A percentile compares a stretch with the other conserved stretches of the same genome.
Conservation (phyloP, 495 filamentous ascomycete genomes). For the Daldinia grandis region DNA sequence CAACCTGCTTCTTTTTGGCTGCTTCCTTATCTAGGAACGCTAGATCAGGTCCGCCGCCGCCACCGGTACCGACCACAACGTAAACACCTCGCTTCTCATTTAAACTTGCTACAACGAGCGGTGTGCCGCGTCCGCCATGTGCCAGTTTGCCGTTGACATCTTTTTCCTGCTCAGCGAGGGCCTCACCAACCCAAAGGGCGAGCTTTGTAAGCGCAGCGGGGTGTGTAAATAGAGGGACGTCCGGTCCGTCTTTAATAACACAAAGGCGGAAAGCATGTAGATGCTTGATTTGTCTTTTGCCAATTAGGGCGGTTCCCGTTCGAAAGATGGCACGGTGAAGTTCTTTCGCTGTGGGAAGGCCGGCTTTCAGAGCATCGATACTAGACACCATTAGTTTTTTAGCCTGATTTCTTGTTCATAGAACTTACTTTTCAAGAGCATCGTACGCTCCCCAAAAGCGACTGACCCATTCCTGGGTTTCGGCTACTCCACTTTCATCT, state of each 20-base stretch:
- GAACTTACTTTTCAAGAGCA: slow-evolving; percentile 74
- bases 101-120: slow-evolving; percentile 86
- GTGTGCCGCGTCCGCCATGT: slow-evolving; percentile 75
- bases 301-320: slow-evolving; percentile 87
- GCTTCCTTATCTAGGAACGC: slow-evolving; percentile 68
- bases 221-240: slow-evolving; percentile 87
- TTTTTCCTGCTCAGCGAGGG: slow-evolving; percentile 85
- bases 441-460: slow-evolving; percentile 97
- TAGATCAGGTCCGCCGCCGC: slow-evolving; percentile 74
- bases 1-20: slow-evolving; percentile 66
- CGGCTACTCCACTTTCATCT: slow-evolving; percentile 53
- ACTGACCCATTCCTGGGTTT: slow-evolving; percentile 71
- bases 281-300: slow-evolving; percentile 92
- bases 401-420: slow-evolving; percentile 20
- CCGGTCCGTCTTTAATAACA: slow-evolving; percentile 93
- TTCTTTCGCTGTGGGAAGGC: slow-evolving; percentile 83
- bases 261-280: slow-evolving; percentile 92
- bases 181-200: slow-evolving; percentile 92
- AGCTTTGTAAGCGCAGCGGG: slow-evolving; percentile 92
- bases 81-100: slow-evolving; percentile 91
- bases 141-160: slow-evolving; percentile 73
- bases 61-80: slow-evolving; percentile 86
- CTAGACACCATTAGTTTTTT: slow-evolving; percentile 61
- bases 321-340: slow-evolving; percentile 93
- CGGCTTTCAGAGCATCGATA: slow-evolving; percentile 76